Base-by-base conservation (phyloP, 225 moss, liverwort and hornwort species). In the Bryoerythrophyllum caledonicum region DNA sequence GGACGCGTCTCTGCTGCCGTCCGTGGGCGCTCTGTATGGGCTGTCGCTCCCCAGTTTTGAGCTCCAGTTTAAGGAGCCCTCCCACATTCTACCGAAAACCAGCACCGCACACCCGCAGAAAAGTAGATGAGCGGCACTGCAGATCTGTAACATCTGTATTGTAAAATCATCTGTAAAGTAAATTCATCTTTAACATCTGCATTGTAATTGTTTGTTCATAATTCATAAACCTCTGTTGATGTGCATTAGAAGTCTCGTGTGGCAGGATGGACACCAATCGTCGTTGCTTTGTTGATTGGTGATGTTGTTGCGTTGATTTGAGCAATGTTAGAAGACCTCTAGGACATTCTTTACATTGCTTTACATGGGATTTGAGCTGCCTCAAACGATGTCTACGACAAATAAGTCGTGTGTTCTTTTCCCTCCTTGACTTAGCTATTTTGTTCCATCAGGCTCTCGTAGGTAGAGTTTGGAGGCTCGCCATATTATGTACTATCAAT, bases 61-160 rank as follows among this genome's bases (percentile, higher is more conserved):
- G 63, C 62, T 82, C 25, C 60, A 68, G 57, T 63, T 82, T 14
- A 78, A 82, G 69, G 71, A 48, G 34, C 81, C 81, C 64, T 24
- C 69, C 13, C 44, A 56, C 27, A 16, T 75, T 46, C 57, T 70
- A 23, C 38, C n/a, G 23, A 52, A 25, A 5, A 0, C 46, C 46
- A 10, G 60, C 63, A 10, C 15, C 11, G 20, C 44, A n/a, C 60
- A 21, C 32, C 21, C 40, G 69, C 52, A 69, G 20, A 68, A 49
- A 37, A 4, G 8, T 44, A 59, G 13, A 27, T 71, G 68, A 68
- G 8, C 4, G 9, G 8, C n/a, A n/a, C n/a, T 54, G 9, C 9
- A n/a, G 21, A 23, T 2, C 5, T 37, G 55, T 15, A 16, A 17
- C 16, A 9, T 5, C 54, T 35, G 69, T 55, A 24, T 28, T 14